These are phyloP conservation scores for Monosporascus cannonballus DNA, from an alignment of 2,329 filamentous ascomycete species.

Conservation along the genomic window DNA sequence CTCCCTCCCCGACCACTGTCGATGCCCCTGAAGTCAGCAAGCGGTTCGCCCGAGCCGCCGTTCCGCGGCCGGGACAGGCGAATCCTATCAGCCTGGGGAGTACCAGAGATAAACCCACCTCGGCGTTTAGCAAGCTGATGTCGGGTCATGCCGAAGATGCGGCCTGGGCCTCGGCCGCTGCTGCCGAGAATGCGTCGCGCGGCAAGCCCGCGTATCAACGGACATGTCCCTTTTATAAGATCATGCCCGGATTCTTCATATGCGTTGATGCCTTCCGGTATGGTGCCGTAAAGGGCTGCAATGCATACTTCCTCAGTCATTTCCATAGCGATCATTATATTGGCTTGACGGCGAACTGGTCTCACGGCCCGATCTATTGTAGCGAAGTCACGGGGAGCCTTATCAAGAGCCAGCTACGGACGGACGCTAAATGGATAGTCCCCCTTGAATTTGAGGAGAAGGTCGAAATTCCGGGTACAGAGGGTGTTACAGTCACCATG, in stretches of 20 bases:
- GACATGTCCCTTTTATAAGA: slow-evolving; percentile 98
- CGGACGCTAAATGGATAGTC: slow-evolving; percentile 79
- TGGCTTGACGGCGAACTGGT: slow-evolving; percentile 81
- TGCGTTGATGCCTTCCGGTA: slow-evolving; percentile 96
- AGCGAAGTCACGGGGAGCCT: slow-evolving; percentile 88
- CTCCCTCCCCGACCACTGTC: slow-evolving; percentile 21
- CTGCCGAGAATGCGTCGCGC: slow-evolving; percentile 67
- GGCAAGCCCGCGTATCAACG: slow-evolving; percentile 83
- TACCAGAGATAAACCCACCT: slow-evolving; percentile 37
- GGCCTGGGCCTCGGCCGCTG: slow-evolving; percentile 84
- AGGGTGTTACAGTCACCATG: slow-evolving; percentile 85
- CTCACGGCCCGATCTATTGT: slow-evolving; percentile 92
- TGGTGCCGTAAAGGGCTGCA: slow-evolving; percentile 84
- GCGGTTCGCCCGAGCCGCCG: slow-evolving; percentile 59
- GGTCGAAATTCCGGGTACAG: slow-evolving; percentile 72
- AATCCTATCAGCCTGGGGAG: slow-evolving; percentile 63
- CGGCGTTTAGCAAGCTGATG: slow-evolving; percentile 92
- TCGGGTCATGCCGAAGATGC: slow-evolving; percentile 82
- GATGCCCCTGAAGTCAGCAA: slow-evolving; percentile 40
- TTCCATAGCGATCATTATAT: slow-evolving; percentile 98
- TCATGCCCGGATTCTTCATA: slow-evolving; percentile 86
- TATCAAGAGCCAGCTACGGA: slow-evolving; percentile 77
- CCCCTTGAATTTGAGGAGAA: slow-evolving; percentile 79
- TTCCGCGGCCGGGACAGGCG: slow-evolving; percentile 72
- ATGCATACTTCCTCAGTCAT: slow-evolving; percentile 93